Evolutionary conservation across 805 yeast genomes (phyloP).

Genomic region (Starmerella vitae): DNA sequence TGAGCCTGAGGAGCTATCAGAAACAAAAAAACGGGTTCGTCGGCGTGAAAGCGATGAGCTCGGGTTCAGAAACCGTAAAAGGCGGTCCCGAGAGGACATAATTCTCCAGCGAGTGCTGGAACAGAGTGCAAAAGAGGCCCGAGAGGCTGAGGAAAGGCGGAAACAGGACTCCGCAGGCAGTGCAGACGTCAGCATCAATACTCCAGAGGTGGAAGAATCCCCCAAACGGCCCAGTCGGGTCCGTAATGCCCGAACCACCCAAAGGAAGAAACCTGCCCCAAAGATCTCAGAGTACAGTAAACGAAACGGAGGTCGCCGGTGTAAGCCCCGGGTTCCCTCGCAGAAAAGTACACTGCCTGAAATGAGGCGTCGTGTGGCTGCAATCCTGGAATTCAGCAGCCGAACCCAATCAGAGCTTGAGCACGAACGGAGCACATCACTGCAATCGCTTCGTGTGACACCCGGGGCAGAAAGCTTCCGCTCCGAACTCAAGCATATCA

Average conservation of each 20-base stretch:
- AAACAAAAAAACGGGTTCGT: conserved; percentile 2
- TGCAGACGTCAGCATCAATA: neutral
- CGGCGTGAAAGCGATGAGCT: conserved; percentile 5
- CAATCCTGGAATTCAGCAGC: conserved; percentile 81
- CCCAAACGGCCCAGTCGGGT: neutral
- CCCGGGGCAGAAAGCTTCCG: conserved; percentile 23
- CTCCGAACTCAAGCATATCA: conserved; percentile 24
- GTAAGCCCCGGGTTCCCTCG: conserved; percentile 62
- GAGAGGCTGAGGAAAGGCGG: conserved; percentile 17
- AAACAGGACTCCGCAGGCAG: neutral
- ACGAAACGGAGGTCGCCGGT: conserved; percentile 4
- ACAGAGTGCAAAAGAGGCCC: conserved; percentile 28
- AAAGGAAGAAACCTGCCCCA: neutral
- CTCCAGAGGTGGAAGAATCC: neutral
- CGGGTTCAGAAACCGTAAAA: conserved; percentile 11
- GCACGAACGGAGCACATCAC: conserved; percentile 52
- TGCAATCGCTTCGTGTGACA: conserved; percentile 31
- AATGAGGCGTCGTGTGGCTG: conserved; percentile 75
- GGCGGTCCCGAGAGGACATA: conserved; percentile 30
- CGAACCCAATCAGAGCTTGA: conserved; percentile 74
- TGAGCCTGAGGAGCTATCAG: neutral
- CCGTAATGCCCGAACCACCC: neutral
- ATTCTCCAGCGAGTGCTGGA: conserved; percentile 31
- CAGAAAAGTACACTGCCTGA: conserved; percentile 63
- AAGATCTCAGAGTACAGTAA: no score